These are phyloP conservation scores for Moringa oleifera DNA, from an alignment of 345 rosid species.

Conservation along the genomic window DNA sequence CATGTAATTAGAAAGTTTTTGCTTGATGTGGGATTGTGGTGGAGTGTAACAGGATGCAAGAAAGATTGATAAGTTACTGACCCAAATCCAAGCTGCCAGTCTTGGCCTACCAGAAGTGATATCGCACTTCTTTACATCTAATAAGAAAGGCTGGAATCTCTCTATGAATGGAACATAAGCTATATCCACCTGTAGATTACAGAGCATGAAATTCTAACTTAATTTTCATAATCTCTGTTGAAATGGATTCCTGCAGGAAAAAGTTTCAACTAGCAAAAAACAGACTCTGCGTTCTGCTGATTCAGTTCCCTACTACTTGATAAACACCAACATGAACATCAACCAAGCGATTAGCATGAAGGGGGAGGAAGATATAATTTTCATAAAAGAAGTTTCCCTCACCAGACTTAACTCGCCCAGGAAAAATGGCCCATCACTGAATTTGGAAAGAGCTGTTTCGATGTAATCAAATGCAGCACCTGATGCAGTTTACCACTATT, in stretches of 20 bases:
- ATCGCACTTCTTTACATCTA: slow-evolving; percentile 53
- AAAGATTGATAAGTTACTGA: slow-evolving; percentile 6
- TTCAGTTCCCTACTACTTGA: too few relatives aligned
- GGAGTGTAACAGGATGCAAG: too few relatives aligned
- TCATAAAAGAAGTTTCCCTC: slow-evolving; percentile 8
- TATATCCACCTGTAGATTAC: slow-evolving; percentile 51
- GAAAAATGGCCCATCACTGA: slow-evolving; percentile 71
- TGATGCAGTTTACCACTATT: slow-evolving; percentile 13
- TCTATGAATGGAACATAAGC: slow-evolving; percentile 72
- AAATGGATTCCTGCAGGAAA: background rate
- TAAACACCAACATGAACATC: too few relatives aligned
- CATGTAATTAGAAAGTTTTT: too few relatives aligned
- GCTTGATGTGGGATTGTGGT: too few relatives aligned
- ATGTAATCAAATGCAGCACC: slow-evolving; percentile 63
- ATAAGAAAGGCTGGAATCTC: slow-evolving; percentile 46
- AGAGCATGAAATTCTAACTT: background rate
- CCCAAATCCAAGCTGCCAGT: slow-evolving; percentile 82
- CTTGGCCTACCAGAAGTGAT: slow-evolving; percentile 66
- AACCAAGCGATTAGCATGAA: too few relatives aligned
- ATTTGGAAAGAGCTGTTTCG: slow-evolving; percentile 64
- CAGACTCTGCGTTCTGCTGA: too few relatives aligned
- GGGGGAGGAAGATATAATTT: background rate
- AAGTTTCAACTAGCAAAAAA: background rate
- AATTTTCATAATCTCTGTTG: background rate
- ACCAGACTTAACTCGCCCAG: slow-evolving; percentile 73